phyloP scores from a whole-genome alignment of 1,284 basidiomycete genomes.

The Chalciporus sp. region DNA sequence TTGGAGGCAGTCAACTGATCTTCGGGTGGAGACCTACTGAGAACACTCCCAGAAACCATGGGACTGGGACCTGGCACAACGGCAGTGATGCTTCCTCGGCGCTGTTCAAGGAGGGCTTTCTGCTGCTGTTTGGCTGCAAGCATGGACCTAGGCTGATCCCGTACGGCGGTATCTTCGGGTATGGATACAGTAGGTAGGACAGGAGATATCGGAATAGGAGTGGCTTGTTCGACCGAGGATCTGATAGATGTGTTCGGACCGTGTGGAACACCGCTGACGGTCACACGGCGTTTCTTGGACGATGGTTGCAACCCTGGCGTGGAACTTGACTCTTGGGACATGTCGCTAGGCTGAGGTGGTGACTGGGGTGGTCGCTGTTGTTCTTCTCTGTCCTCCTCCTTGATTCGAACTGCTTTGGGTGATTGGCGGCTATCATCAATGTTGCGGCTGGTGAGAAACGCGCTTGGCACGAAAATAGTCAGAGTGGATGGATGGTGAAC shows the following conservation, averaged over 20 bases:
- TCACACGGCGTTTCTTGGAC: slow-evolving; percentile 74
- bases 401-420: slow-evolving; percentile 53
- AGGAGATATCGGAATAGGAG: slow-evolving; percentile 62
- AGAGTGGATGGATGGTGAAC: slow-evolving; percentile 22
- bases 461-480: slow-evolving; percentile 24
- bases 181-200: slow-evolving; percentile 65
- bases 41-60: slow-evolving; percentile 18
- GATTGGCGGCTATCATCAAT: slow-evolving; percentile 42
- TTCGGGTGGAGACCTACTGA: slow-evolving; percentile 26
- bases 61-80: slow-evolving; percentile 34
- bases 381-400: slow-evolving; percentile 62
- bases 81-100: slow-evolving; percentile 59
- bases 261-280: slow-evolving; percentile 60
- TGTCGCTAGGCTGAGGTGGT: slow-evolving; percentile 23
- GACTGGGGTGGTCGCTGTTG: slow-evolving; percentile 38
- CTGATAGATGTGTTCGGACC: slow-evolving; percentile 56
- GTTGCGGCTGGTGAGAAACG: slow-evolving; percentile 25
- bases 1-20: slow-evolving; percentile 35
- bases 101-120: slow-evolving; percentile 68
- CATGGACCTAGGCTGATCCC: slow-evolving; percentile 66
- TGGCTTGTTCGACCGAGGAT: slow-evolving; percentile 43
- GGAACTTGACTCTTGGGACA: slow-evolving; percentile 35
- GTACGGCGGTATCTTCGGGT: slow-evolving; percentile 56
- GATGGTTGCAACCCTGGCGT: slow-evolving; percentile 45
- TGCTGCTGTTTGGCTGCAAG: slow-evolving; percentile 68